A percentile compares a stretch with the other conserved stretches of the same genome.
Conservation (phyloP, 2,329 filamentous ascomycete genomes). For the Phoma sp. region DNA sequence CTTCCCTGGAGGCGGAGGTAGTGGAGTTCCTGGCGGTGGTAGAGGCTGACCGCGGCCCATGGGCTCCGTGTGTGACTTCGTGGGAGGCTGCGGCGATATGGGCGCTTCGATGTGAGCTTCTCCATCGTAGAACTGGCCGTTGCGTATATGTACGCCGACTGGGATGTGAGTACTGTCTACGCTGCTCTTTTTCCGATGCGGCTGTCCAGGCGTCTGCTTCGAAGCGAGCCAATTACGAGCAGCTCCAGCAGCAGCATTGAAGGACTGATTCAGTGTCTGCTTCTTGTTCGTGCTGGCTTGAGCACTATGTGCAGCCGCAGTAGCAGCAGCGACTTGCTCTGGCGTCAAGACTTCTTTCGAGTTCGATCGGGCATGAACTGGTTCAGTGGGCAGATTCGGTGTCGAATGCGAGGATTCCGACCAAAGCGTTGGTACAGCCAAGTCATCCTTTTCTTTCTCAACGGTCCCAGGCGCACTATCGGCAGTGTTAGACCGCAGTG, state of each 20-base stretch:
- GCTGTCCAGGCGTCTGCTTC: conserved; percentile 47
- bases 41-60: conserved; percentile 84
- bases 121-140: conserved; percentile 11
- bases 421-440: conserved; percentile 32
- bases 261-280: conserved; percentile 43
- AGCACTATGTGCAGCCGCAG: conserved; percentile 28
- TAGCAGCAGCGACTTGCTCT: conserved; percentile 31
- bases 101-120: conserved; percentile 13
- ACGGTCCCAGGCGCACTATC: conserved; percentile 18
- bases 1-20: conserved; percentile 71
- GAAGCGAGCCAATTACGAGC: conserved; percentile 66
- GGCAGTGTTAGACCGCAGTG: conserved; percentile 46
- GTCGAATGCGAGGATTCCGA: conserved; percentile 22
- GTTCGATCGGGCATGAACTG: conserved; percentile 17
- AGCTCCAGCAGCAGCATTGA: conserved; percentile 58
- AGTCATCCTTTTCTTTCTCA: conserved; percentile 25
- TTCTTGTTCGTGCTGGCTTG: conserved; percentile 21
- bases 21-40: conserved; percentile 78
- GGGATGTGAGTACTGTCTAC: conserved; percentile 17
- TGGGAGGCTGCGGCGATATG: conserved; percentile 6
- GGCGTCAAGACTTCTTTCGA: conserved; percentile 29
- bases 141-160: conserved; percentile 17
- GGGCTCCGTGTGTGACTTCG: conserved; percentile 62
- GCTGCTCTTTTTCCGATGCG: conserved; percentile 16
- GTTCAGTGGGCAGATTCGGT: conserved; percentile 11